phyloP scores from a whole-genome alignment of 140 eudicot species.

The Senecio squalidus region DNA sequence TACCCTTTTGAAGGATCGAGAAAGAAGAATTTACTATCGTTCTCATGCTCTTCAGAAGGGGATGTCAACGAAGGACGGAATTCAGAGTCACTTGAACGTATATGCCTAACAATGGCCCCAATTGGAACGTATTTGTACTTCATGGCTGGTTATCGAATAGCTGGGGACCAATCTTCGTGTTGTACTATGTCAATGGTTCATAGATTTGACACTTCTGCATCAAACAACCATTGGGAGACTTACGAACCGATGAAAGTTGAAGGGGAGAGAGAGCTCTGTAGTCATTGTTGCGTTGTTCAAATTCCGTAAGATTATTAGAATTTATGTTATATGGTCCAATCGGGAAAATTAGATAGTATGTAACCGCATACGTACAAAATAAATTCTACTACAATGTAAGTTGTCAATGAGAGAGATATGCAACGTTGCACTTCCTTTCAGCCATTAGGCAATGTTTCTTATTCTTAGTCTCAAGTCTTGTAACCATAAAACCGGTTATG shows the following conservation, averaged over 20 bases:
- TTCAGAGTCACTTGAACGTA: constrained; percentile 21
- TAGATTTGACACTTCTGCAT: constrained; percentile 40
- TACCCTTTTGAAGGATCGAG: constrained; percentile 41
- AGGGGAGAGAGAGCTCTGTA: constrained; percentile 53
- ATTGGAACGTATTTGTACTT: constrained; percentile 41
- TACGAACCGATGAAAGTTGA: constrained; percentile 44
- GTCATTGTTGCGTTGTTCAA: constrained; percentile 50
- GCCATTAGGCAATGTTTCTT: no score
- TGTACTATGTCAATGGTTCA: constrained; percentile 50
- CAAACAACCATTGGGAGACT: constrained; percentile 42
- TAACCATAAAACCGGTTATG: no score
- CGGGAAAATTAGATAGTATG: no score
- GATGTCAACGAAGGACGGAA: constrained; percentile 18
- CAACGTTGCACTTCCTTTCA: no score
- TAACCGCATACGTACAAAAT: no score
- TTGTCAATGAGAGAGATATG: no score
- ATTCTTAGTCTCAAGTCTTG: no score
- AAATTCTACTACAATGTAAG: no score
- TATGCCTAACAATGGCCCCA: constrained; percentile 62
- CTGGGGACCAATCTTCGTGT: constrained; percentile 35
- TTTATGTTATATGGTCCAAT: no score
- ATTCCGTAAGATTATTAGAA: constrained; percentile 23
- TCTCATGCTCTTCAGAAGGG: constrained; percentile 13
- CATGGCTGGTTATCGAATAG: constrained; percentile 46
- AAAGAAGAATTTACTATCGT: constrained; percentile 6